Conservation (phyloP, 129 eudicot species). For the Tagetes erecta region DNA sequence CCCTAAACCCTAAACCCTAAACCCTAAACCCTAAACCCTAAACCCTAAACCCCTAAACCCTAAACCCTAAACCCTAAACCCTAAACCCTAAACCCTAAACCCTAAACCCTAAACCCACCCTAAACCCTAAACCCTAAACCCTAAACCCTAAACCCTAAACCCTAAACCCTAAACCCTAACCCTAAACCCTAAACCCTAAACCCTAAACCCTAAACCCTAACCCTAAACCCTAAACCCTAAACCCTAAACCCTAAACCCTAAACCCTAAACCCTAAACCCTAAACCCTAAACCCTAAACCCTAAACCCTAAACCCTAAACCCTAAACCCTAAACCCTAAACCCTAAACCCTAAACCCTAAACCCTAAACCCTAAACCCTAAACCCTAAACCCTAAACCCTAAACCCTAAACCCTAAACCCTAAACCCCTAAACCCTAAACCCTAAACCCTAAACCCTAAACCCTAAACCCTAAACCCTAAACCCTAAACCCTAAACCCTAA, state of each 20-base stretch:
- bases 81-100: constrained; percentile 15
- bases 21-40: constrained; percentile 18
- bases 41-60: constrained; percentile 12
- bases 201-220: not conserved
- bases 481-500: not conserved
- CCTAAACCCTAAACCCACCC: not conserved
- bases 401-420: not conserved
- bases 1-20: constrained; percentile 24
- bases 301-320: not conserved
- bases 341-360: not conserved
- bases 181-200: too few species aligned
- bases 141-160: not conserved
- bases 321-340: not conserved
- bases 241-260: constrained; percentile 6
- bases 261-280: constrained; percentile 9
- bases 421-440: not conserved
- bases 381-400: not conserved
- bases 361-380: too few species aligned
- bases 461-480: not conserved
- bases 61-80: not conserved
- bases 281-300: constrained; percentile 20
- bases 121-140: not conserved
- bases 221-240: too few species aligned
- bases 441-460: not conserved
- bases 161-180: not conserved